phyloP scores from a whole-genome alignment of 306 rosid genomes.

The Cajanus cajan region DNA sequence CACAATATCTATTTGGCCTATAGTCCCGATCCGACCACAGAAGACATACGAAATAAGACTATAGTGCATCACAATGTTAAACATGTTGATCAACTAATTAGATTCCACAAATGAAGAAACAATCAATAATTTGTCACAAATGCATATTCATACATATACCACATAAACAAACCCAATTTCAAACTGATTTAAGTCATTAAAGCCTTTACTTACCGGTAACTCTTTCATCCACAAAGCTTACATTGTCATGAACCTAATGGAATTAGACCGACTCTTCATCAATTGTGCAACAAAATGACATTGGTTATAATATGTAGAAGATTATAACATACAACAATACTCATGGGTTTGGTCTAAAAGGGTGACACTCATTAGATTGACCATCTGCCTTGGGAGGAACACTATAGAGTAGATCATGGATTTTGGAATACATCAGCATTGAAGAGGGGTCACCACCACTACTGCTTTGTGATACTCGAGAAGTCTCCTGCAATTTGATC shows the following conservation, averaged over 20 bases:
- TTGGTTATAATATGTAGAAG: conserved; percentile 13
- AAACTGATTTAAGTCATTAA: conserved; percentile 26
- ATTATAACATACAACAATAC: conserved; percentile 28
- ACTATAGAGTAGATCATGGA: conserved; percentile 79
- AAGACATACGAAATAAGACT: neutral
- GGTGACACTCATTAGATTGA: conserved; percentile 63
- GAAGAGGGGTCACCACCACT: conserved; percentile 77
- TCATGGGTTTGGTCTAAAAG: conserved; percentile 67
- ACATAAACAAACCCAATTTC: conserved; percentile 18
- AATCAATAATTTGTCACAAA: neutral
- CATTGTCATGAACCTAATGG: conserved; percentile 26
- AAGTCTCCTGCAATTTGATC: conserved; percentile 93
- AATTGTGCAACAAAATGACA: conserved; percentile 28
- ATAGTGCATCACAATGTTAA: neutral
- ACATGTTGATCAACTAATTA: neutral
- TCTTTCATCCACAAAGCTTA: conserved; percentile 25
- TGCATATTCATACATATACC: conserved; percentile 17
- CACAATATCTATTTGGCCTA: neutral
- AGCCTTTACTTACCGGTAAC: conserved; percentile 27
- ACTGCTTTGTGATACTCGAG: conserved; percentile 70
- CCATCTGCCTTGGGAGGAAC: conserved; percentile 63
- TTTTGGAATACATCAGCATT: conserved; percentile 70
- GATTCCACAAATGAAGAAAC: conserved; percentile 21
- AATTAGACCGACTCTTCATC: conserved; percentile 28
- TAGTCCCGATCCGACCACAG: neutral